Base-by-base conservation (phyloP, 805 yeast genomes). In the Starmerella stigmatis region DNA sequence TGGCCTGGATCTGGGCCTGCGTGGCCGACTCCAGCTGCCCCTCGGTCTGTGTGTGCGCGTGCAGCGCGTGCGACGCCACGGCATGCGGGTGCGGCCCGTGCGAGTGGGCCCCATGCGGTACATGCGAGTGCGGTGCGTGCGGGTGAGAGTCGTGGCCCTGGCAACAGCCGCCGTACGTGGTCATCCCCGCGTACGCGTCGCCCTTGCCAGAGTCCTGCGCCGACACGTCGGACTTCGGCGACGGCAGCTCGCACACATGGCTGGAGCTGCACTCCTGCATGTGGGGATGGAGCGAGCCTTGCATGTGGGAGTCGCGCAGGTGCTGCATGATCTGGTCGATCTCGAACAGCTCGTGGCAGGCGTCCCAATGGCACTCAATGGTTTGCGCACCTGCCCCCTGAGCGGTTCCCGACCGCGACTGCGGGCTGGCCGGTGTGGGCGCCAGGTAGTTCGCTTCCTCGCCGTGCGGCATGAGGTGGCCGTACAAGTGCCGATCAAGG, bases 301-400 rank as follows among this genome's bases (percentile, higher is more conserved):
- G 50, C 43, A 49, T 56, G 32, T 57, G 60, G 22, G 38, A 38
- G 3, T 27, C 44, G 26, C 50, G 44, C 41, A 56, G 41, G 44
- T 57, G 60, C 22, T 49, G 53, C 56, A 55, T 51, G 43, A 56
- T 49, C n/a, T 49, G 47, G 45, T 57, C 60, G 1, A 57, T 40
- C 23, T 54, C 56, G n/a, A 60, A 49, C 34, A 54, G 37, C 21
- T 58, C 61, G 17, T 60, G 60, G 44, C 69, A 65, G 3, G 67
- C 56, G 41, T 65, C 69, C 70, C 70, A 65, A 43, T 62, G 67
- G 43, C 69, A 65, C 8, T 57, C 58, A 6, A 55, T 50, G 20
- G 49, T 39, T 16, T 50, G 45, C 5, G 20, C 40, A n/a, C n/a
- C n/a, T n/a, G n/a, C n/a, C n/a, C n/a, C n/a, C n/a, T n/a, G n/a